Percentiles rank a stretch among this genome's conserved stretches.
These are phyloP conservation scores for Saccharomyces jurei DNA, from an alignment of 805 yeast genomes.

Conservation along the genomic window DNA sequence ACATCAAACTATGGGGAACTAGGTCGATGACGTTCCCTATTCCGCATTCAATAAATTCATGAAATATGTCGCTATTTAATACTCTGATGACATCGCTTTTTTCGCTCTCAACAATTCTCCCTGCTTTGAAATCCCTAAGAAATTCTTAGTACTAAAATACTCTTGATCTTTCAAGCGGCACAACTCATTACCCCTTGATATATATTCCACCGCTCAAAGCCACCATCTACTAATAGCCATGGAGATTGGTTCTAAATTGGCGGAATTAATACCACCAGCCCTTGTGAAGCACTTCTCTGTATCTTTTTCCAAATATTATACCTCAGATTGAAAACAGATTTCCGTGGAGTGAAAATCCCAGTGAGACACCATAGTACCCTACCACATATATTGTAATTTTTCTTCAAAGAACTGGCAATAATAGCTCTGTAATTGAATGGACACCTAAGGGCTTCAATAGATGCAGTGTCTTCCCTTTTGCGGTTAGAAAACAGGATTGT, in stretches of 20 bases:
- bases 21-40: slow-evolving; percentile 21
- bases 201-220: neutral
- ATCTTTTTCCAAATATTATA: neutral
- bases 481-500: neutral
- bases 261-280: slow-evolving; percentile 16
- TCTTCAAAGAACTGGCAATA: neutral
- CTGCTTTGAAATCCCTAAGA: neutral
- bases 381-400: neutral
- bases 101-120: neutral
- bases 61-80: neutral
- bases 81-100: neutral
- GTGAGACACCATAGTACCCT: neutral
- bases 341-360: neutral
- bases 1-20: neutral
- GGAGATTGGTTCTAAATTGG: neutral
- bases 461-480: neutral
- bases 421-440: neutral
- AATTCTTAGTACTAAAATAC: neutral
- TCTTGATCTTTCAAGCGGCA: neutral
- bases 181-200: neutral
- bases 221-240: neutral
- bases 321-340: neutral
- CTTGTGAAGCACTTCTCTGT: slow-evolving; percentile 4
- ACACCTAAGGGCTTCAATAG: neutral
- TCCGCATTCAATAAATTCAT: slow-evolving; percentile 22